These are phyloP conservation scores for Puccinia coronata DNA, from an alignment of 1,284 basidiomycete species.

Conservation along the genomic window DNA sequence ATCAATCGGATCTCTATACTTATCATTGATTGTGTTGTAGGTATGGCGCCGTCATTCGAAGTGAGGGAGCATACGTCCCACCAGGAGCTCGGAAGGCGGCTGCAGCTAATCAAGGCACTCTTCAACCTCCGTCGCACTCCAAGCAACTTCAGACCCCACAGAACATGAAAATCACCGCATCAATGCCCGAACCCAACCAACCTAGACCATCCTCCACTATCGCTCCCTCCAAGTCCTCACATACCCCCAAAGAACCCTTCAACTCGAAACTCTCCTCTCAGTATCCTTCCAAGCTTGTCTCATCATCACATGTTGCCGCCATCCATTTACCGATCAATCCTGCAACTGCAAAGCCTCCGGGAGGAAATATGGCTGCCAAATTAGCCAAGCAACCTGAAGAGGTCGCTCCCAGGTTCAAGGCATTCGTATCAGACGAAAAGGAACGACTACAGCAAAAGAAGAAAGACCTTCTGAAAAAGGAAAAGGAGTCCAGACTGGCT, in stretches of 20 bases:
- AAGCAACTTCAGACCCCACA: constrained; percentile 22
- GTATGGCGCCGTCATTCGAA: constrained; percentile 87
- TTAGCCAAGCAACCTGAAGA: constrained; percentile 50
- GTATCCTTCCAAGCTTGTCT: neutral
- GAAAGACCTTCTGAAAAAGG: constrained; percentile 82
- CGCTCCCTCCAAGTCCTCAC: constrained; percentile 19
- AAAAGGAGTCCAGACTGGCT: constrained; percentile 87
- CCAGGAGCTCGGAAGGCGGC: constrained; percentile 71
- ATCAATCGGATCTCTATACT: constrained; percentile 31
- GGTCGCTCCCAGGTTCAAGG: constrained; percentile 66
- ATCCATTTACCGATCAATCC: constrained; percentile 40
- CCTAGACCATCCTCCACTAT: constrained; percentile 6
- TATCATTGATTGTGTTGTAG: constrained; percentile 60
- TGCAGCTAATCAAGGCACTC: constrained; percentile 54
- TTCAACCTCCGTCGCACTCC: constrained; percentile 50
- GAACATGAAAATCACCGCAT: constrained; percentile 14
- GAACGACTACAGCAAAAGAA: constrained; percentile 85
- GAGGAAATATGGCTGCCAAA: neutral
- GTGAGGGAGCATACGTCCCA: constrained; percentile 86
- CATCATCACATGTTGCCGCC: constrained; percentile 45
- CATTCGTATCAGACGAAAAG: constrained; percentile 85
- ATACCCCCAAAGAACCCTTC: constrained; percentile 34
- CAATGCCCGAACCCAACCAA: constrained; percentile 16
- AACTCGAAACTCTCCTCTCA: neutral
- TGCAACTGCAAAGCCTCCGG: constrained; percentile 41